Base-by-base conservation (phyloP, 1,139 yeast species). In the Sugiyamaella japonica region DNA sequence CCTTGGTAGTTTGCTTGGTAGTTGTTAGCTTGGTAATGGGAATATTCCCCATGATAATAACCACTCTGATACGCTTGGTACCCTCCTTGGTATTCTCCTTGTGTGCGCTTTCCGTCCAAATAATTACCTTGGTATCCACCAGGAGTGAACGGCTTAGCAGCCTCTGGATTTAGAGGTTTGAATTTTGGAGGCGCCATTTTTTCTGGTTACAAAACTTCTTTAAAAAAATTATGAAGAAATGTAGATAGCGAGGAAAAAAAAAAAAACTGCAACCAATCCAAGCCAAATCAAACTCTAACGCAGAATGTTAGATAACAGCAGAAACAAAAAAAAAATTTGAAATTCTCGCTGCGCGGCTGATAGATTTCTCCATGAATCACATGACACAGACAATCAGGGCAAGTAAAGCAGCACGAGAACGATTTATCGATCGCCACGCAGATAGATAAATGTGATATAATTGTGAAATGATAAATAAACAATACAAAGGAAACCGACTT, bases 101-200 rank as follows among this genome's bases (percentile, higher is more conserved):
- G 34, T 28, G 31, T n/a, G 6, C 25, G 25, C 3, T 20, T 29
- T 29, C 38, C 38, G 8, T 34, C 38, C 4, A 12, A 7, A 13
- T 34, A 34, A n/a, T 34, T 34, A 34, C 38, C 38, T 34, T 34
- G 38, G 25, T 28, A 39, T 23, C 38, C 43, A 46, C 50, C 48
- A 12, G 58, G 58, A 20, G 48, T 37, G 45, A 48, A 50, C 31
- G 53, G 12, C 45, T 42, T 41, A 4, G 34, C 48, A 28, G 46
- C 36, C 10, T 40, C 56, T n/a, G 60, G 56, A 13, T 52, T 55
- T 32, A 52, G 44, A 25, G 56, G 56, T 47, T 57, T 55, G 48
- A 54, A 57, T 45, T 55, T 57, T 13, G 61, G 61, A 9, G 60
- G 60, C 23, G 55, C 57, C 59, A 52, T 54, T 52, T 36, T 7